A percentile compares a stretch with the other conserved stretches of the same genome.
Evolutionary conservation across 2,329 filamentous ascomycete genomes (phyloP).

Genomic region (Akanthomyces muscarius): DNA sequence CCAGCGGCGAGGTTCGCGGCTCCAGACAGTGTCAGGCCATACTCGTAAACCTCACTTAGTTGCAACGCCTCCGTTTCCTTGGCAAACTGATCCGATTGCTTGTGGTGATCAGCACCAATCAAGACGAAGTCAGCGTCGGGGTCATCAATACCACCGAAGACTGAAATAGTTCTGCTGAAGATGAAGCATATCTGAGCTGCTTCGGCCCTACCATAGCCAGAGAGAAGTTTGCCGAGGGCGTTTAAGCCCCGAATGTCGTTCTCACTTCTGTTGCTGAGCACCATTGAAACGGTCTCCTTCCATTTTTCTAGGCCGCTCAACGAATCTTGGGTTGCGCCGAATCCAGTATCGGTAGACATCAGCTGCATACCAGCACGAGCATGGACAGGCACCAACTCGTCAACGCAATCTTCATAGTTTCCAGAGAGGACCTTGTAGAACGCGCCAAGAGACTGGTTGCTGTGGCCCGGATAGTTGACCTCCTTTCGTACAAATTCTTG

Average conservation of each 20-base stretch:
- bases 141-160: constrained; percentile 83
- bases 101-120: constrained; percentile 77
- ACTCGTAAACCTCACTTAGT: constrained; percentile 95
- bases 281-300: constrained; percentile 81
- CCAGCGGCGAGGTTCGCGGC: constrained; percentile 48
- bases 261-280: constrained; percentile 81
- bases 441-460: constrained; percentile 82
- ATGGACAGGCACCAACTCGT: constrained; percentile 90
- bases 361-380: constrained; percentile 90
- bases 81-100: constrained; percentile 65
- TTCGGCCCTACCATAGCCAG: constrained; percentile 81
- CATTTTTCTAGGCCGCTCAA: constrained; percentile 87
- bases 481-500: constrained; percentile 96
- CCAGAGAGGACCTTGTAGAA: constrained; percentile 92
- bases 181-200: constrained; percentile 93
- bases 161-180: constrained; percentile 66
- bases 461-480: constrained; percentile 74
- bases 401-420: constrained; percentile 89
- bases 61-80: constrained; percentile 83
- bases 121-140: constrained; percentile 73
- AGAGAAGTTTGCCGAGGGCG: constrained; percentile 75
- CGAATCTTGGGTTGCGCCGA: constrained; percentile 63
- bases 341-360: constrained; percentile 67
- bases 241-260: constrained; percentile 75
- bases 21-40: constrained; percentile 68